Evolutionary conservation across 495 filamentous ascomycete genomes (phyloP).

Genomic region (Hyaloscypha variabilis): DNA sequence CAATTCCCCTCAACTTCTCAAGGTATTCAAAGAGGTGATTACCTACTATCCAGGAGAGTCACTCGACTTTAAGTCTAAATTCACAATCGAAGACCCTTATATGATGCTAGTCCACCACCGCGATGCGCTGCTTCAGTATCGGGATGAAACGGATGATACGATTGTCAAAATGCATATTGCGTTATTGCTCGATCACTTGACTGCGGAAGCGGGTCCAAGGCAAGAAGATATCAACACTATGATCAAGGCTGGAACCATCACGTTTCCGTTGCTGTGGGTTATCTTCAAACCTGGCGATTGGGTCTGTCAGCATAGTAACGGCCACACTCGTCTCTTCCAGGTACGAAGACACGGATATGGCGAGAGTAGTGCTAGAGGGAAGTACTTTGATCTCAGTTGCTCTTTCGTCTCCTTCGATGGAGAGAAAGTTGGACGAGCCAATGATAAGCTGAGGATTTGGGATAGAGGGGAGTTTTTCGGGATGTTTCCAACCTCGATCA

Average conservation of each 20-base stretch:
- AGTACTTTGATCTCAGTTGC: slow-evolving; percentile 16
- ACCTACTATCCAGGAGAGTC: slow-evolving; percentile 42
- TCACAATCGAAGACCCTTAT: slow-evolving; percentile 29
- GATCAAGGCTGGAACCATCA: slow-evolving; percentile 80
- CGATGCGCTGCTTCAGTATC: slow-evolving; percentile 37
- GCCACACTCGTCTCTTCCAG: slow-evolving; percentile 7
- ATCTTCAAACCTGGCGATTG: slow-evolving; percentile 90
- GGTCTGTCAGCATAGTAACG: slow-evolving; percentile 76
- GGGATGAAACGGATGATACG: slow-evolving; percentile 34
- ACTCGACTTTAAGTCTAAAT: slow-evolving; percentile 24
- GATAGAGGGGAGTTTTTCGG: slow-evolving; percentile 17
- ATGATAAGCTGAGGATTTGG: slow-evolving; percentile 13
- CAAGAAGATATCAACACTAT: slow-evolving; percentile 73
- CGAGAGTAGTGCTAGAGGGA: slow-evolving; percentile 4
- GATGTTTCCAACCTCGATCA: slow-evolving; percentile 4
- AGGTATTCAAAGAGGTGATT: slow-evolving; percentile 36
- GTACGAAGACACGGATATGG: slow-evolving; percentile 10
- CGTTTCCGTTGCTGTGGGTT: slow-evolving; percentile 86
- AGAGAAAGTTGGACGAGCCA: slow-evolving; percentile 6
- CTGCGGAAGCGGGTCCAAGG: slow-evolving; percentile 23
- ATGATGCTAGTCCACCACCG: slow-evolving; percentile 31
- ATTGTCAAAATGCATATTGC: slow-evolving; percentile 34
- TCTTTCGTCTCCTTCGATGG: slow-evolving; percentile 14
- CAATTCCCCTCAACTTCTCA: slow-evolving; percentile 46
- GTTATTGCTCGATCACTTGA: slow-evolving; percentile 35